phyloP scores from a whole-genome alignment of 768 basidiomycete species.

The Mycena capillaripes region DNA sequence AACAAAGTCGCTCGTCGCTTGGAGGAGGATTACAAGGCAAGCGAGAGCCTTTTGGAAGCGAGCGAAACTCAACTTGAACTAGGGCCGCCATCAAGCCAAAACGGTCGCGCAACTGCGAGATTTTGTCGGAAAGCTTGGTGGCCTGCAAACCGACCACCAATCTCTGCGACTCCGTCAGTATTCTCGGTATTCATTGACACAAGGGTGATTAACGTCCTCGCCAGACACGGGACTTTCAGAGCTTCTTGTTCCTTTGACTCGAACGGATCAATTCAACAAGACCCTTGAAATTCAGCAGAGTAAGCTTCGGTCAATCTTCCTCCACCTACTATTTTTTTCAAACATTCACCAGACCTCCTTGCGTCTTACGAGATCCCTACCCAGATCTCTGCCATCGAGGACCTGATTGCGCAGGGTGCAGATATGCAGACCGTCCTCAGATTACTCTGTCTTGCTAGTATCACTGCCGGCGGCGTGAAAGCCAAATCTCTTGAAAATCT shows the following conservation, averaged over 20 bases:
- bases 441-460: conserved; percentile 87
- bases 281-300: conserved; percentile 97
- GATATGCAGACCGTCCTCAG: conserved; percentile 86
- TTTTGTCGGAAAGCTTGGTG: conserved; percentile 96
- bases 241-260: conserved; percentile 86
- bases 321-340: neutral
- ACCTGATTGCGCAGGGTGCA: conserved; percentile 88
- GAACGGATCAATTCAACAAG: conserved; percentile 90
- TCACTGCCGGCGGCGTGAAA: conserved; percentile 91
- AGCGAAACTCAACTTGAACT: conserved; percentile 10
- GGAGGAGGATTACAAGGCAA: conserved; percentile 93
- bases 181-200: conserved; percentile 31
- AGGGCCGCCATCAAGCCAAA: conserved; percentile 90
- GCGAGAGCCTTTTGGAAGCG: conserved; percentile 19
- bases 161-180: conserved; percentile 90
- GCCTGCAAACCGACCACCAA: conserved; percentile 93
- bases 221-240: conserved; percentile 96
- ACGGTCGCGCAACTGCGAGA: conserved; percentile 93
- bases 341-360: conserved; percentile 78
- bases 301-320: conserved; percentile 50
- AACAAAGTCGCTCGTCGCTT: conserved; percentile 87
- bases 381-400: conserved; percentile 91
- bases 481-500: conserved; percentile 86
- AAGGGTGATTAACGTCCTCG: conserved; percentile 13
- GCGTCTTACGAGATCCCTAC: conserved; percentile 88